Conservation (phyloP, 768 basidiomycete genomes). For the Boletus subparvulus region DNA sequence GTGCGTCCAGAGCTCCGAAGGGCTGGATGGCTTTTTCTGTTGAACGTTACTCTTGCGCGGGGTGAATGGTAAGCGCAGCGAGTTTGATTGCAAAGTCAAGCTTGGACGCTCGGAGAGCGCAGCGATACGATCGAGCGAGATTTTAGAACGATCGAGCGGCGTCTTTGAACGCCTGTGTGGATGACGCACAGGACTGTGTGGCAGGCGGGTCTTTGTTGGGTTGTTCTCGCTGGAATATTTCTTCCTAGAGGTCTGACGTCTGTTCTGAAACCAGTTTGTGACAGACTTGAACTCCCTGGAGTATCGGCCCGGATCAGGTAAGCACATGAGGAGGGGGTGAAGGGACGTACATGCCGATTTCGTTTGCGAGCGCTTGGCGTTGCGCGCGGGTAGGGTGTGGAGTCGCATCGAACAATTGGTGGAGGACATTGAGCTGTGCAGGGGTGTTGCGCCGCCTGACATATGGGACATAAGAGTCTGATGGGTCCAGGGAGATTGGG, state of each 20-base stretch:
- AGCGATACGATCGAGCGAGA: constrained; percentile 34
- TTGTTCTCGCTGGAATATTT: constrained; percentile 29
- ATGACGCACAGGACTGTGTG: constrained; percentile 6
- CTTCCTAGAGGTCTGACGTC: constrained; percentile 51
- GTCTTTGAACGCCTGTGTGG: constrained; percentile 9
- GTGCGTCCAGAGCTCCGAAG: constrained; percentile 29
- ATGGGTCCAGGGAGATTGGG: background rate
- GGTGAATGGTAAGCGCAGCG: constrained; percentile 22
- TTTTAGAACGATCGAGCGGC: constrained; percentile 23
- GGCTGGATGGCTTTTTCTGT: constrained; percentile 5
- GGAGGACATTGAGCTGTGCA: constrained; percentile 36
- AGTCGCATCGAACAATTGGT: constrained; percentile 34
- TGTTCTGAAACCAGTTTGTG: constrained; percentile 84
- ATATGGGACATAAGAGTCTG: constrained; percentile 26
- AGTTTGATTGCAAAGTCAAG: constrained; percentile 8
- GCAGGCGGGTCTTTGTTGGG: constrained; percentile 1
- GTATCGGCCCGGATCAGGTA: constrained; percentile 5
- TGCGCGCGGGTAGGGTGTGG: constrained; percentile 45
- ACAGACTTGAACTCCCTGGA: constrained; percentile 65
- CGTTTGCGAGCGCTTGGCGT: constrained; percentile 38
- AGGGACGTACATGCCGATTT: constrained; percentile 38
- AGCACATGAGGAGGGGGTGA: background rate
- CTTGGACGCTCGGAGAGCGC: constrained; percentile 31
- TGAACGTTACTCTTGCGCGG: constrained; percentile 25
- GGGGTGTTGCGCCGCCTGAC: constrained; percentile 32